Evolutionary conservation across 805 yeast species (phyloP).

Genomic region (Candida odintsovae): DNA sequence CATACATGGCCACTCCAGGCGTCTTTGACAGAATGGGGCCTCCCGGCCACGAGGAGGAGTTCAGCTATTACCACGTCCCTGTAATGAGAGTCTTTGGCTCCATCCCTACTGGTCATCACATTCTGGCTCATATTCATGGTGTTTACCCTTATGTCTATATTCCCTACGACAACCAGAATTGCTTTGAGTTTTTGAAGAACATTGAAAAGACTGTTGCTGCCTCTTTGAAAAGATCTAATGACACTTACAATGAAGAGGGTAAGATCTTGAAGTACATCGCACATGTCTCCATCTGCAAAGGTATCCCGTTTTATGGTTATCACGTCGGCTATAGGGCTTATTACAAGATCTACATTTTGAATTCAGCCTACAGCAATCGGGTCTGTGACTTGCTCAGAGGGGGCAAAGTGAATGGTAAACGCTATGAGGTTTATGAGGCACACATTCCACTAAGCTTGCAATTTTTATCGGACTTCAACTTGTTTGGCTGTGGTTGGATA

Average conservation of each 20-base stretch:
- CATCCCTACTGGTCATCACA: conserved; percentile 51
- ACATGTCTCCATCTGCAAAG: conserved; percentile 60
- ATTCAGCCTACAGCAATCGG: conserved; percentile 54
- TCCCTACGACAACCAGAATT: conserved; percentile 45
- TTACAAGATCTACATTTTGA: conserved; percentile 62
- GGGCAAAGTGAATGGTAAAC: conserved; percentile 34
- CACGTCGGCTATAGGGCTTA: conserved; percentile 57
- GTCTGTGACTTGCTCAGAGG: conserved; percentile 44
- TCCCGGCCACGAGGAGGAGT: conserved; percentile 20
- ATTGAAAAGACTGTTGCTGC: conserved; percentile 39
- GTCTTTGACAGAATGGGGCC: conserved; percentile 39
- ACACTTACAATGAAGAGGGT: conserved; percentile 2
- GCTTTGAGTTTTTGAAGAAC: conserved; percentile 33
- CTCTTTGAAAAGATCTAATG: conserved; percentile 30
- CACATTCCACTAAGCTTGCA: conserved; percentile 78
- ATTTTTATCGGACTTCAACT: conserved; percentile 74
- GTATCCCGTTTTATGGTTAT: conserved; percentile 80
- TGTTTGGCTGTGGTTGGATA: conserved; percentile 83
- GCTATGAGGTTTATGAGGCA: conserved; percentile 59
- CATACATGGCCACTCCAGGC: conserved; percentile 56
- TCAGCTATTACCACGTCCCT: conserved; percentile 51
- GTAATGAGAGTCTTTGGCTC: conserved; percentile 74
- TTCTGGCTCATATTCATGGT: conserved; percentile 74
- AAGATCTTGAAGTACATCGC: conserved; percentile 42
- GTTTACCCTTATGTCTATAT: conserved; percentile 77